Percentiles rank a stretch among this genome's conserved stretches.
These are phyloP conservation scores for Lactarius pseudohatsudake DNA, from an alignment of 768 basidiomycete species.

Conservation along the genomic window DNA sequence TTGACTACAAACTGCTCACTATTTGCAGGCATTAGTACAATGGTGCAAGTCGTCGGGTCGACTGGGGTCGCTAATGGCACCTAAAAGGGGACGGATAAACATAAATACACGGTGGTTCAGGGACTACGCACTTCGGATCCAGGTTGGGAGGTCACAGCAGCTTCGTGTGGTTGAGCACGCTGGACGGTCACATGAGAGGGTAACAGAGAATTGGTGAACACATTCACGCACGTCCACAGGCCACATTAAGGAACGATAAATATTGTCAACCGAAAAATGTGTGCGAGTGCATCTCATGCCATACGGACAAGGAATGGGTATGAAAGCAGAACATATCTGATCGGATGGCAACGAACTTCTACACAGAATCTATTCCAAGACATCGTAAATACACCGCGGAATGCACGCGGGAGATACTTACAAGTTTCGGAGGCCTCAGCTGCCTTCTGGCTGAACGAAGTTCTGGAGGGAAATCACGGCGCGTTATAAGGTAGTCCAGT, in stretches of 20 bases:
- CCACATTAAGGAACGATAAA: constrained; percentile 4
- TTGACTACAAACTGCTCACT: not conserved
- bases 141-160: not conserved
- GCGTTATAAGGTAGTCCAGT: not conserved
- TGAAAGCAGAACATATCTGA: not conserved
- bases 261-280: not conserved
- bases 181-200: not conserved
- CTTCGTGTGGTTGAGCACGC: not conserved
- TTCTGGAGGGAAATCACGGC: not conserved
- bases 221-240: not conserved
- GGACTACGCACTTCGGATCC: not conserved
- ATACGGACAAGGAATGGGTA: not conserved
- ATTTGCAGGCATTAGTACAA: not conserved
- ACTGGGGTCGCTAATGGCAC: not conserved
- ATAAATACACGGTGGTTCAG: not conserved
- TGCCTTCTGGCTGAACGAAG: not conserved
- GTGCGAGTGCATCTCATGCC: not conserved
- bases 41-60: not conserved
- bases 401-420: not conserved
- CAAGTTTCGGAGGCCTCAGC: not conserved
- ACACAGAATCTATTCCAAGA: not conserved
- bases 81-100: not conserved
- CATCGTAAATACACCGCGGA: not conserved
- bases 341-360: not conserved
- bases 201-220: not conserved